Conservation (phyloP, 352 stramenopile genomes). For the Discostella stelligera region DNA sequence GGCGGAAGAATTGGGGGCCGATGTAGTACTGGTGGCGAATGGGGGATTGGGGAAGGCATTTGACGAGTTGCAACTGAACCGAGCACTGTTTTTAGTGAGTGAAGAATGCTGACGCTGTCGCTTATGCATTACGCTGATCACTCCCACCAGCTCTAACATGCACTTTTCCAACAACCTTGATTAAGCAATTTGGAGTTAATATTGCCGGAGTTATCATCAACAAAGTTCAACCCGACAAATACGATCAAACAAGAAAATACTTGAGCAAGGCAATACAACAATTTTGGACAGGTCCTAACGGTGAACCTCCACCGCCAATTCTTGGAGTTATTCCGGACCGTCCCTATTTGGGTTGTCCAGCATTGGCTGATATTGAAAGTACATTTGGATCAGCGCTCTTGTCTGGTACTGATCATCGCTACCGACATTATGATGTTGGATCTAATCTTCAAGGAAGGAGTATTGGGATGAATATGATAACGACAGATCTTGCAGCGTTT, state of each 20-base stretch:
- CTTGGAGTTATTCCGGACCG: slow-evolving; percentile 73
- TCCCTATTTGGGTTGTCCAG: slow-evolving; percentile 76
- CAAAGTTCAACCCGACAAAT: slow-evolving; percentile 86
- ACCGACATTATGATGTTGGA: slow-evolving; percentile 65
- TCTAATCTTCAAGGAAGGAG: slow-evolving; percentile 43
- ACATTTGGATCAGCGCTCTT: slow-evolving; percentile 62
- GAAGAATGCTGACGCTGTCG: slow-evolving; percentile 74
- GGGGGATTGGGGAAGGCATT: slow-evolving; percentile 91
- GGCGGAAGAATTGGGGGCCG: slow-evolving; percentile 87
- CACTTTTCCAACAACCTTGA: not conserved
- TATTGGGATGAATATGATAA: slow-evolving; percentile 67
- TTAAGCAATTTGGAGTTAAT: slow-evolving; percentile 84
- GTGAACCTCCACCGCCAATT: slow-evolving; percentile 46
- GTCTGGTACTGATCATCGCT: slow-evolving; percentile 57
- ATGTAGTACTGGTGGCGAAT: slow-evolving; percentile 93
- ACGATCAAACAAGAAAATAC: slow-evolving; percentile 74
- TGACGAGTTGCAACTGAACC: slow-evolving; percentile 91
- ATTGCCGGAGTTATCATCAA: slow-evolving; percentile 94
- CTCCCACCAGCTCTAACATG: not conserved
- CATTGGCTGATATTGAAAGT: slow-evolving; percentile 67
- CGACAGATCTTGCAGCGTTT: slow-evolving; percentile 67
- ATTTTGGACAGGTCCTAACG: slow-evolving; percentile 60
- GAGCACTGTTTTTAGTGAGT: slow-evolving; percentile 38
- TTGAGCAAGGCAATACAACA: slow-evolving; percentile 63
- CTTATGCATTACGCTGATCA: not conserved